phyloP scores from a whole-genome alignment of 805 yeast genomes.

The Metschnikowia gruessii region DNA sequence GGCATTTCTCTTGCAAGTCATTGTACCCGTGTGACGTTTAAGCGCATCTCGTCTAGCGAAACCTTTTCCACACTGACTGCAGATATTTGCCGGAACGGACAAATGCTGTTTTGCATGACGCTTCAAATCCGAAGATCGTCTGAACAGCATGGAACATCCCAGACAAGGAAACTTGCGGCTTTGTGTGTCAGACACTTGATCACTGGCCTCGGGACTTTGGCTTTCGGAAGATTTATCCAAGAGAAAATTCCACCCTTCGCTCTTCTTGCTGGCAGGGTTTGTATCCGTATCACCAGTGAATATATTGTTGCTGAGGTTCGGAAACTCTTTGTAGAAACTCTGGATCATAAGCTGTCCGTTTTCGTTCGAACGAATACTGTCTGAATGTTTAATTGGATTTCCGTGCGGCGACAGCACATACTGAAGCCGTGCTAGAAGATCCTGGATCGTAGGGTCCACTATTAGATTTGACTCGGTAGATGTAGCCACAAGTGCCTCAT shows the following conservation, averaged over 20 bases:
- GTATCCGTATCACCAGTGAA: slow-evolving; percentile 22
- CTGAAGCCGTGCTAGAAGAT: slow-evolving; percentile 55
- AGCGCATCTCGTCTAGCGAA: slow-evolving; percentile 82
- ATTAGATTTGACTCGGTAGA: slow-evolving; percentile 39
- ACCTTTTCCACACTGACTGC: slow-evolving; percentile 75
- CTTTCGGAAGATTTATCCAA: slow-evolving; percentile 13
- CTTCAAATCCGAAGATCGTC: slow-evolving; percentile 66
- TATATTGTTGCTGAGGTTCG: slow-evolving; percentile 42
- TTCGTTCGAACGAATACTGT: slow-evolving; percentile 33
- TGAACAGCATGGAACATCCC: slow-evolving; percentile 60
- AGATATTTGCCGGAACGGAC: slow-evolving; percentile 68
- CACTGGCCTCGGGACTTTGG: slow-evolving; percentile 5
- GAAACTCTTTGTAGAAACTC: slow-evolving; percentile 40
- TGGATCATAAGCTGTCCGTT: slow-evolving; percentile 44
- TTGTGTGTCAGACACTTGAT: background rate
- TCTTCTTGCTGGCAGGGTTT: slow-evolving; percentile 18
- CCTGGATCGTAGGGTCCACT: slow-evolving; percentile 63
- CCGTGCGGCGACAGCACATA: slow-evolving; percentile 61
- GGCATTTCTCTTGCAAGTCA: slow-evolving; percentile 72
- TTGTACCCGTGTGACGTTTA: slow-evolving; percentile 70
- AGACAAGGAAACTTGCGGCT: slow-evolving; percentile 51
- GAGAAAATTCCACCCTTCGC: slow-evolving; percentile 35
- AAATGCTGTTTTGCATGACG: slow-evolving; percentile 76
- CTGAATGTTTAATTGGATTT: slow-evolving; percentile 38
- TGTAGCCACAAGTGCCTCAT: slow-evolving; percentile 57